These are phyloP conservation scores for Debaryomyces nepalensis DNA, from an alignment of 1,139 yeast genomes.

Conservation along the genomic window DNA sequence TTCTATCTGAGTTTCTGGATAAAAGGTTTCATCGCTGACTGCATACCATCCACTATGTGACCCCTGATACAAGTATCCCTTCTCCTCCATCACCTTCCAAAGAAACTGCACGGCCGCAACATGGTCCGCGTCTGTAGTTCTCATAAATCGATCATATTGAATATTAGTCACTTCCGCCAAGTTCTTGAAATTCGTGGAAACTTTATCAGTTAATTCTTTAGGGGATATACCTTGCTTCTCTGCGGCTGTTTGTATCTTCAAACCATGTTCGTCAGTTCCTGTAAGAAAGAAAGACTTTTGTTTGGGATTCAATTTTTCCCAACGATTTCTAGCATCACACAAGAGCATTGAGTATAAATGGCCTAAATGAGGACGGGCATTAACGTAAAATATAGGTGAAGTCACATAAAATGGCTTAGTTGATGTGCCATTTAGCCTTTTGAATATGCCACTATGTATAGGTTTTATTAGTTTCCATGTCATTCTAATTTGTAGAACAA, in stretches of 20 bases:
- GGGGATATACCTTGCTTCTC: slow-evolving; percentile 58
- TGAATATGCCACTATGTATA: not conserved
- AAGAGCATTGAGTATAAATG: slow-evolving; percentile 88
- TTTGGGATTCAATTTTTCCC: slow-evolving; percentile 56
- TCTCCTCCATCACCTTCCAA: slow-evolving; percentile 65
- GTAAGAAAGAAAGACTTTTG: slow-evolving; percentile 64
- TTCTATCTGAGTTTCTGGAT: slow-evolving; percentile 78
- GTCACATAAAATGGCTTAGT: slow-evolving; percentile 62
- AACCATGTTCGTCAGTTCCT: slow-evolving; percentile 97
- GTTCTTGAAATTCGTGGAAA: slow-evolving; percentile 64
- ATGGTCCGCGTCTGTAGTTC: slow-evolving; percentile 91
- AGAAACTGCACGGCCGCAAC: slow-evolving; percentile 61
- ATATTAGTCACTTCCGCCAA: slow-evolving; percentile 64
- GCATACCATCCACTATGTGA: slow-evolving; percentile 94
- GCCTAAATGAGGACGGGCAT: slow-evolving; percentile 94
- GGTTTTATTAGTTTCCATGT: not conserved
- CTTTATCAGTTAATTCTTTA: slow-evolving; percentile 69
- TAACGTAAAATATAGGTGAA: slow-evolving; percentile 95
- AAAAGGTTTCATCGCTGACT: slow-evolving; percentile 91
- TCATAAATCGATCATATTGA: slow-evolving; percentile 73
- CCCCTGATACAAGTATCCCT: slow-evolving; percentile 79
- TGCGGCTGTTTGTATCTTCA: slow-evolving; percentile 80
- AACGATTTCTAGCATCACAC: slow-evolving; percentile 77
- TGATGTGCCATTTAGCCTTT: slow-evolving; percentile 12
- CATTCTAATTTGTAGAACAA: not conserved